Conservation (phyloP, 495 filamentous ascomycete species). For the Lasiosphaeris hirsuta region DNA sequence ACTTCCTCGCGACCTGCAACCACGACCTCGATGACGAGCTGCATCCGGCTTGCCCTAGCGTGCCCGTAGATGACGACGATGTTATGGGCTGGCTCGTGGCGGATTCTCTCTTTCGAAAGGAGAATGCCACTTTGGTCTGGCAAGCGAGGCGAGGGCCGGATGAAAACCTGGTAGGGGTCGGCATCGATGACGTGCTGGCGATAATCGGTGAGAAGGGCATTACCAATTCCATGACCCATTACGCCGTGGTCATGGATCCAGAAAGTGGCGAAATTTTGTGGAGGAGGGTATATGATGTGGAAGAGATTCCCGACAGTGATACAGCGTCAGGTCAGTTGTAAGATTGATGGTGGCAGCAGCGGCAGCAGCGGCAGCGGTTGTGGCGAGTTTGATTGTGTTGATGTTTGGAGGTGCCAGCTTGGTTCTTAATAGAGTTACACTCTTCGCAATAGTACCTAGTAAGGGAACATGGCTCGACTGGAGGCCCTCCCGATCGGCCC, state of each 20-base stretch:
- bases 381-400: too few relatives aligned
- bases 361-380: too few relatives aligned
- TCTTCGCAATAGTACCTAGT: too few relatives aligned
- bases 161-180: not conserved
- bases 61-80: conserved; percentile 14
- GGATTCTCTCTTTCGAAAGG: conserved; percentile 11
- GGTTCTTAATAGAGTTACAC: too few relatives aligned
- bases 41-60: conserved; percentile 42
- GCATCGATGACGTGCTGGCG: conserved; percentile 9
- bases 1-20: conserved; percentile 50
- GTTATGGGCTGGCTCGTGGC: conserved; percentile 9
- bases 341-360: too few relatives aligned
- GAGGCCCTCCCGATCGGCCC: too few relatives aligned
- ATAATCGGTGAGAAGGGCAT: conserved; percentile 12
- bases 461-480: too few relatives aligned
- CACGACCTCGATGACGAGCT: conserved; percentile 57
- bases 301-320: not conserved
- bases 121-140: conserved; percentile 1
- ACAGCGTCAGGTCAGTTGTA: too few relatives aligned
- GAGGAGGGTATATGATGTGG: conserved; percentile 16
- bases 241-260: conserved; percentile 24
- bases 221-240: conserved; percentile 19
- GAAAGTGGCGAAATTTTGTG: conserved; percentile 13
- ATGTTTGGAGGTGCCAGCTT: too few relatives aligned
- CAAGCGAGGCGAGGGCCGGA: not conserved